Conservation (phyloP, 2,329 filamentous ascomycete genomes). For the Cadophora luteo-olivacea region DNA sequence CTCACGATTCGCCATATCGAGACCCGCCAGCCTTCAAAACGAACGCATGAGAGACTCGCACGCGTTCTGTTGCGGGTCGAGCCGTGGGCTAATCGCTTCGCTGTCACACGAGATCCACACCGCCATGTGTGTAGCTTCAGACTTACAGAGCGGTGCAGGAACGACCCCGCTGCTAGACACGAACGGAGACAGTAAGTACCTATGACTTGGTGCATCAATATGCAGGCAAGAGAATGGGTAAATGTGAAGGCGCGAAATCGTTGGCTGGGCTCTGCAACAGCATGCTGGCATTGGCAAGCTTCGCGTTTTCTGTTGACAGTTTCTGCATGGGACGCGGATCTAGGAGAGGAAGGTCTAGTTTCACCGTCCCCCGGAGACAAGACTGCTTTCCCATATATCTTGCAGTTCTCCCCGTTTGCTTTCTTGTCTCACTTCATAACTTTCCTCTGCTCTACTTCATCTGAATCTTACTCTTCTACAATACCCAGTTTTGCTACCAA, state of each 20-base stretch:
- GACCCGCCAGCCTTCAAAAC: conserved; percentile 25
- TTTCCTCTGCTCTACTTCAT: conserved; percentile 16
- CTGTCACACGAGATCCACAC: conserved; percentile 39
- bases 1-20: conserved; percentile 26
- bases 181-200: conserved; percentile 31
- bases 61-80: conserved; percentile 38
- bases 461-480: conserved; percentile 23
- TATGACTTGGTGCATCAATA: conserved; percentile 36
- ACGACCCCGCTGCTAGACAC: conserved; percentile 31
- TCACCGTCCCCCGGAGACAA: conserved; percentile 19
- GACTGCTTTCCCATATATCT: conserved; percentile 27
- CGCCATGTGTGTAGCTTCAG: conserved; percentile 29
- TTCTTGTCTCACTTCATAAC: conserved; percentile 7
- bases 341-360: conserved; percentile 23
- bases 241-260: conserved; percentile 26
- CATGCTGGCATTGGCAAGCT: conserved; percentile 23
- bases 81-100: conserved; percentile 35
- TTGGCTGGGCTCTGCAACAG: conserved; percentile 29
- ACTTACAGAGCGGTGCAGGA: conserved; percentile 28
- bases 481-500: conserved; percentile 22
- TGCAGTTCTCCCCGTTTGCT: conserved; percentile 19
- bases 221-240: conserved; percentile 32
- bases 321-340: conserved; percentile 23
- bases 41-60: conserved; percentile 36
- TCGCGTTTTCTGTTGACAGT: conserved; percentile 28